Conservation (phyloP, 78 protist species). For the Dictyostelium capitatum region DNA sequence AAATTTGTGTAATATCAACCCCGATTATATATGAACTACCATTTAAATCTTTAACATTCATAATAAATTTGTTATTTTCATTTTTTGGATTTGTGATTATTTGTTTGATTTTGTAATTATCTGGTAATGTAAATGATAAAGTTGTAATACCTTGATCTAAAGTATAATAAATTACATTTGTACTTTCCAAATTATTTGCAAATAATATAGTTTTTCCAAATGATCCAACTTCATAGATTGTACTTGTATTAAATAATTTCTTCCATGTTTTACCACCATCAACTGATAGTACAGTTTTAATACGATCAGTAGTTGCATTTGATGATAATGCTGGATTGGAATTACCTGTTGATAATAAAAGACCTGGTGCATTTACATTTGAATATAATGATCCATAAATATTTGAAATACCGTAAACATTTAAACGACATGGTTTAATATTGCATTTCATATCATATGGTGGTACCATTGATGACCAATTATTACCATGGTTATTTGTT, state of each 20-base stretch:
- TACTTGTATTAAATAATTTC: slow-evolving; percentile 9
- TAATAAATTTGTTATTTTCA: neutral
- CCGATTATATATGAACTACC: neutral
- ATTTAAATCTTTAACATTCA: neutral
- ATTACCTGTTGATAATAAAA: slow-evolving; percentile 38
- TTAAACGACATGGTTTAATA: neutral
- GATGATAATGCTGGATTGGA: slow-evolving; percentile 21
- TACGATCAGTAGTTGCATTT: neutral
- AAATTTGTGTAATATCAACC: slow-evolving; percentile 5
- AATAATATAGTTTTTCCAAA: slow-evolving; percentile 34
- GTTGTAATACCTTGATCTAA: slow-evolving; percentile 15
- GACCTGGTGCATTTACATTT: slow-evolving; percentile 15
- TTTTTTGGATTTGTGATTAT: slow-evolving; percentile 30
- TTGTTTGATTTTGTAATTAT: neutral
- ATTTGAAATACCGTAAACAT: slow-evolving; percentile 44
- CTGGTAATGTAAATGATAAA: neutral
- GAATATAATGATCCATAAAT: slow-evolving; percentile 71
- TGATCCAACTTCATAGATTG: slow-evolving; percentile 64
- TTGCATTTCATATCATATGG: neutral
- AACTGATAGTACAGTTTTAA: slow-evolving; percentile 39
- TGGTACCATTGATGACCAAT: neutral
- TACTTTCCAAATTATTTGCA: slow-evolving; percentile 10
- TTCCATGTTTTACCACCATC: slow-evolving; percentile 71
- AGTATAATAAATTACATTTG: slow-evolving; percentile 1
- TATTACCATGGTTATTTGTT: slow-evolving; percentile 62